Evolutionary conservation across 2,329 filamentous ascomycete genomes (phyloP), one percentile per base, ranked within the genome.

Genomic region (Epichloe sylvatica): DNA sequence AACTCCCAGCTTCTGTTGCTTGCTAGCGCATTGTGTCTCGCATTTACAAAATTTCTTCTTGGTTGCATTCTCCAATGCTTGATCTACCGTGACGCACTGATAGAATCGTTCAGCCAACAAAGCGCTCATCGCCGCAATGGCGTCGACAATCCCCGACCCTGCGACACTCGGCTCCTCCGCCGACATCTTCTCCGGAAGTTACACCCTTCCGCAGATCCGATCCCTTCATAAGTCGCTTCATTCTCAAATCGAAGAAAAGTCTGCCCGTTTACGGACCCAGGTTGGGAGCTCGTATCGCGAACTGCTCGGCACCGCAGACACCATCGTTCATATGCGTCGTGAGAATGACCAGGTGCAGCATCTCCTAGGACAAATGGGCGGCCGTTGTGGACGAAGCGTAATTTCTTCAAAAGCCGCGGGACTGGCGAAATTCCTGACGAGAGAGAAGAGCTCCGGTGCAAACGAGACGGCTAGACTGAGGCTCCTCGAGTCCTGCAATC

Each of bases 221-320:
- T 70, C 76, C 50, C 74, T 83, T 55, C 79, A 83, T 67, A 77
- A 77, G 56, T 66, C 67, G 21, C 72, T 83, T 37, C 77, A 79
- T 60, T 68, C 67, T 9, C 71, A 76, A 55, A 74, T 81, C 56
- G 79, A 82, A 54, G 79, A 83, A 62, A 81, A 81, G 58, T 73
- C 77, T 35, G 70, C 70, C 46, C 78, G 78, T 34, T 70, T 83
- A 59, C 78, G 80, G 57, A 80, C 74, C 17, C 76, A 81, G 62
- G 80, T 83, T 53, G 80, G 80, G 56, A 73, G 70, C 51, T 81
- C 77, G 60, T 97, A 97, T 67, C 85, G 91, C 57, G 87, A 92
- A 59, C 80, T 97, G 8, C 80, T 97, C 25, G 86, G 86, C 47
- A 96, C 91, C 0, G 91, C 91, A 49, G 90, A 96, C 67, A 83